Conservation (phyloP, 2,329 filamentous ascomycete genomes). For the Drechslera avenae region DNA sequence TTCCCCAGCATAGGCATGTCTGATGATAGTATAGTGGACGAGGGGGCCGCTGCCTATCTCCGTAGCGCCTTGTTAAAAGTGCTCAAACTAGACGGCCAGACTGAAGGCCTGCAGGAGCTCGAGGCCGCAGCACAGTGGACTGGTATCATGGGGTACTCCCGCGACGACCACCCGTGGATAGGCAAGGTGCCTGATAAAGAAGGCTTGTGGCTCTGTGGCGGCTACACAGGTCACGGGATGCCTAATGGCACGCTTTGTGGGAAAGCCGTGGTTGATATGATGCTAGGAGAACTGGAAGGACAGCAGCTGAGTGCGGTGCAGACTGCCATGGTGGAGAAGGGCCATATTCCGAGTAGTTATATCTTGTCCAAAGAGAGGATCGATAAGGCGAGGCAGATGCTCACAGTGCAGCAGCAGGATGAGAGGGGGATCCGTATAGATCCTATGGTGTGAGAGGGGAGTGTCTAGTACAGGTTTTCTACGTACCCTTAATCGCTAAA, state of each 20-base stretch:
- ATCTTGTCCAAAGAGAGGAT: conserved; percentile 47
- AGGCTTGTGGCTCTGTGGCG: conserved; percentile 67
- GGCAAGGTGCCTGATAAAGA: conserved; percentile 65
- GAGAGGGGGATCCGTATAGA: conserved; percentile 33
- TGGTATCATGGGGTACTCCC: conserved; percentile 75
- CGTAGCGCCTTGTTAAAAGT: conserved; percentile 50
- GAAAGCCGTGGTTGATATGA: conserved; percentile 66
- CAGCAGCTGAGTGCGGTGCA: conserved; percentile 38
- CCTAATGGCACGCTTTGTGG: conserved; percentile 71
- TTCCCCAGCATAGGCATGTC: conserved; percentile 60
- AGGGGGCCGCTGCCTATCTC: conserved; percentile 62
- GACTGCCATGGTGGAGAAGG: conserved; percentile 40
- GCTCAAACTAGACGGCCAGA: conserved; percentile 44
- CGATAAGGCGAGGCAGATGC: conserved; percentile 31
- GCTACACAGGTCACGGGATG: conserved; percentile 78
- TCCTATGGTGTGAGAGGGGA: conserved; percentile 24
- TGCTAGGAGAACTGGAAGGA: conserved; percentile 51
- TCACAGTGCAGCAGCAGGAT: conserved; percentile 46
- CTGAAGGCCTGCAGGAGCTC: conserved; percentile 51
- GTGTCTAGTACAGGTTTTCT: too few species aligned
- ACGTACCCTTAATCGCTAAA: too few species aligned
- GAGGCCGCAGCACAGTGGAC: conserved; percentile 66
- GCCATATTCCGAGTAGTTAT: conserved; percentile 46
- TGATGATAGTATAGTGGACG: conserved; percentile 64
- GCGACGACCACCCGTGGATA: conserved; percentile 73